Conservation (phyloP, 768 basidiomycete species). For the Phaeotremella fagi region DNA sequence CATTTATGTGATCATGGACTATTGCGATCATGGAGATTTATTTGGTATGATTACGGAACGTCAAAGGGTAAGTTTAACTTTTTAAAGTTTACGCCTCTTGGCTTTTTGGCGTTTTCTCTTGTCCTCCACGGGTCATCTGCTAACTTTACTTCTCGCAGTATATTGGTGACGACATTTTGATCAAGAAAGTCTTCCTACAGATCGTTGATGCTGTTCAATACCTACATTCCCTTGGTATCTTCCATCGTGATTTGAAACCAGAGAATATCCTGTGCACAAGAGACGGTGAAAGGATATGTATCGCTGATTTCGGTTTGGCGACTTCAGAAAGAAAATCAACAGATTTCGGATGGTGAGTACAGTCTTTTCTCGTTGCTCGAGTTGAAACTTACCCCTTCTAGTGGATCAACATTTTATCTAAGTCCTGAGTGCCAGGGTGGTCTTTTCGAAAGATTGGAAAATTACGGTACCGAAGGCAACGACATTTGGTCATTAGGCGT, state of each 20-base stretch:
- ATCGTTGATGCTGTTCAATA: slow-evolving; percentile 89
- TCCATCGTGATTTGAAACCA: slow-evolving; percentile 95
- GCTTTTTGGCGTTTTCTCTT: background rate
- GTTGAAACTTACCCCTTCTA: background rate
- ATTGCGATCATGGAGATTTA: slow-evolving; percentile 81
- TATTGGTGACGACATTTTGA: slow-evolving; percentile 74
- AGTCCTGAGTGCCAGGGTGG: slow-evolving; percentile 70
- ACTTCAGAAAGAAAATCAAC: slow-evolving; percentile 77
- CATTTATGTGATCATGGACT: slow-evolving; percentile 84
- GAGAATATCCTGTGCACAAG: slow-evolving; percentile 75
- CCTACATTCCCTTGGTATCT: slow-evolving; percentile 85
- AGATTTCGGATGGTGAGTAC: slow-evolving; percentile 69
- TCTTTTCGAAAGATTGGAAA: slow-evolving; percentile 48
- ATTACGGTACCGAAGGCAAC: slow-evolving; percentile 72
- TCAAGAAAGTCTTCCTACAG: slow-evolving; percentile 86
- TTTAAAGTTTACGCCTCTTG: background rate
- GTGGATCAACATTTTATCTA: slow-evolving; percentile 96
- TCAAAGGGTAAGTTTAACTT: slow-evolving; percentile 49
- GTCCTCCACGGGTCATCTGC: background rate
- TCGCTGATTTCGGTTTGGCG: slow-evolving; percentile 92
- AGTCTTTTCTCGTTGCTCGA: background rate
- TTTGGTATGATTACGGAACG: slow-evolving; percentile 73
- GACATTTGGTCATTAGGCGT: slow-evolving; percentile 97
- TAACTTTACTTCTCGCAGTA: slow-evolving; percentile 58
- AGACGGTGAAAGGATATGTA: slow-evolving; percentile 66